These are phyloP conservation scores for Debaryomycetaceae sp. DNA, from an alignment of 1,139 yeast genomes.

Conservation along the genomic window DNA sequence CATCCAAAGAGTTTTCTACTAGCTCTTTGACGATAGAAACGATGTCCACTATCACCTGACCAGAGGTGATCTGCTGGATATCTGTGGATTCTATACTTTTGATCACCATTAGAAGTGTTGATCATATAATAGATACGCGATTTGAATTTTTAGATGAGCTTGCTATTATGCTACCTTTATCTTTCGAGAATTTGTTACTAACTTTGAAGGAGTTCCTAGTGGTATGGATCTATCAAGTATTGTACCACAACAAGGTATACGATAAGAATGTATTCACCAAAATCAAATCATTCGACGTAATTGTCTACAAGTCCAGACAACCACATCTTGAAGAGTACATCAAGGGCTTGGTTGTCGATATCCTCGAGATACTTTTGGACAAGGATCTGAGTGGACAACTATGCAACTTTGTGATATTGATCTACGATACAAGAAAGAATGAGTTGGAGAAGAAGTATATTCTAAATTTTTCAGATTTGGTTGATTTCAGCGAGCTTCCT, in stretches of 20 bases:
- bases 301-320: constrained; percentile 39
- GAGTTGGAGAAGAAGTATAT: constrained; percentile 21
- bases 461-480: constrained; percentile 24
- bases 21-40: constrained; percentile 78
- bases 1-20: constrained; percentile 84
- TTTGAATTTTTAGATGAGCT: not conserved
- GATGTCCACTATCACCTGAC: constrained; percentile 85
- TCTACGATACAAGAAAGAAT: constrained; percentile 21
- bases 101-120: constrained; percentile 17
- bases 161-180: constrained; percentile 13
- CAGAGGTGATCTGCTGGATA: constrained; percentile 78
- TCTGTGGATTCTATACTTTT: constrained; percentile 42
- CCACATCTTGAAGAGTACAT: constrained; percentile 41
- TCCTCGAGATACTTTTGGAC: constrained; percentile 13
- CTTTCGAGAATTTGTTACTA: constrained; percentile 27
- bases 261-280: constrained; percentile 37
- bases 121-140: constrained; percentile 1
- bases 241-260: constrained; percentile 44
- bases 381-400: constrained; percentile 14
- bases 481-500: constrained; percentile 11
- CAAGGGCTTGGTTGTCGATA: constrained; percentile 23
- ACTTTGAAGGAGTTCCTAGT: constrained; percentile 37
- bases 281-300: constrained; percentile 35
- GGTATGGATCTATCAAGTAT: constrained; percentile 44
- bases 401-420: constrained; percentile 19